Evolutionary conservation across 164 flowering plant species (phyloP), one percentile per base, ranked within the genome.

Genomic region (Kingdonia uniflora): DNA sequence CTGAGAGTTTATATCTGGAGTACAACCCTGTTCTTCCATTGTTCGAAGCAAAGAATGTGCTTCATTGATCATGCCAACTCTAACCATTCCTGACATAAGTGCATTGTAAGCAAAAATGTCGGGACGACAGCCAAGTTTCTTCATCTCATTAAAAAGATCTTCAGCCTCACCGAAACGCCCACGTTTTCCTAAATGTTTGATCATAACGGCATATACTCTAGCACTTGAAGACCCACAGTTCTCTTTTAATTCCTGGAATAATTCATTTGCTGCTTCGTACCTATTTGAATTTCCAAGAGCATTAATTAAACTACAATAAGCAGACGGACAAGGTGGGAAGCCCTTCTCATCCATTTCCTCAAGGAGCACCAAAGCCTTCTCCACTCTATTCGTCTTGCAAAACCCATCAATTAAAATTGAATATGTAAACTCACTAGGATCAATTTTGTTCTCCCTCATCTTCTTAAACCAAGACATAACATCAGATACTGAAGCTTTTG

Each of bases 321-420:
- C 98, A 72, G 96, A 80, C 19, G 96, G 95, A 57, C 90, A 81
- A 35, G 96, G 92, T 52, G 94, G 90, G 60, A 81, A 80, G 41
- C 98, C 94, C 57, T 82, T 92, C 68, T 92, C 98, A 65, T 92
- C 98, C 98, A 87, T 92, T 73, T 92, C 95, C 64, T 92, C 98
- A 19, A 92, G 84, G 54, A 92, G 76, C 66, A 78, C 8, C 56
- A 88, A 62, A 45, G 96, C 98, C 67, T 87, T 84, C 68, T 87
- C 95, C 24, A 91, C 76, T 70, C 78, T 77, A 66, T 82, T 85
- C 44, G 74, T 75, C 76, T 87, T 87, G 73, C 96, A 87, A 58
- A 81, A 82, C 19, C 98, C 98, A 70, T 91, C 95, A 57, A 91
- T 87, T 41, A 91, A 81, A 65, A 91, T 91, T 16, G 98, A 85